A percentile compares a stretch with the other conserved stretches of the same genome.
Evolutionary conservation across 164 flowering plant species (phyloP).

Genomic region (Macadamia tetraphylla): DNA sequence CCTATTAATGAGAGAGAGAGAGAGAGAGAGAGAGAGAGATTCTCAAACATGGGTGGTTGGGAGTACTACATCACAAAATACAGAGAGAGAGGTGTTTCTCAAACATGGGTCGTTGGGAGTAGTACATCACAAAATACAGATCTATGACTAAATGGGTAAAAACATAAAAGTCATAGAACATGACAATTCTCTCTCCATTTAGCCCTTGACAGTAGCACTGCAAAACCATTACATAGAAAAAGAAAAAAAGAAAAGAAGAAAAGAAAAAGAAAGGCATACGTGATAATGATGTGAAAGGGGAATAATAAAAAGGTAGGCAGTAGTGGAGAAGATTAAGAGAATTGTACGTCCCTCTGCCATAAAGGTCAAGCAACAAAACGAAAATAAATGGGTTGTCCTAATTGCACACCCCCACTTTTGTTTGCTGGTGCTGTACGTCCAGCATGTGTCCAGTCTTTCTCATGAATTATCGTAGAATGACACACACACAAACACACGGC

Average conservation of each 20-base stretch:
- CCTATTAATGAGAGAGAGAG: not conserved
- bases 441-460: too few species aligned
- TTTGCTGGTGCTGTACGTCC: too few species aligned
- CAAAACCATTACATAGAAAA: not conserved
- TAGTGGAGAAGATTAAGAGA: not conserved
- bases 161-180: too few species aligned
- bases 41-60: too few species aligned
- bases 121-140: too few species aligned
- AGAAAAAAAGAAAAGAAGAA: not conserved
- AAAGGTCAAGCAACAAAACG: not conserved
- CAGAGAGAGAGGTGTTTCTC: not conserved
- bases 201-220: conserved; percentile 1
- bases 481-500: too few species aligned
- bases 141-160: too few species aligned
- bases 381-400: too few species aligned
- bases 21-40: not conserved
- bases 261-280: not conserved
- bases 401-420: too few species aligned
- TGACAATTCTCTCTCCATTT: not conserved
- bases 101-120: too few species aligned
- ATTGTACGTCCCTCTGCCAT: not conserved
- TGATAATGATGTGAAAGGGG: not conserved
- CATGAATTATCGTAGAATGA: too few species aligned
- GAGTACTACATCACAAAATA: too few species aligned
- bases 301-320: not conserved